Conservation (phyloP, 2,329 filamentous ascomycete genomes). For the Ceratocystis ficicola region DNA sequence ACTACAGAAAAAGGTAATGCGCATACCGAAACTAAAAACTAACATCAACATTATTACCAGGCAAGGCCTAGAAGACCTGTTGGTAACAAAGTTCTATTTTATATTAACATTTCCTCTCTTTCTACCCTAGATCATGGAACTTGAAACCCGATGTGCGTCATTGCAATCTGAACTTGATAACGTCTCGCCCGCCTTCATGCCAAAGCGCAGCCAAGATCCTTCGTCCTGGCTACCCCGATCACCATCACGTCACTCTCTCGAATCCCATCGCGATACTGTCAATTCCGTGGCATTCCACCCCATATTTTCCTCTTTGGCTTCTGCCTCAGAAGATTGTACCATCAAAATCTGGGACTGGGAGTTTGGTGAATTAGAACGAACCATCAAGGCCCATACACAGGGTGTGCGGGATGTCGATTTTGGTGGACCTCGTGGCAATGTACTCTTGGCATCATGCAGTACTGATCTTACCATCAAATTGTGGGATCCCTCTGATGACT, state of each 20-base stretch:
- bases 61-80: conserved; percentile 19
- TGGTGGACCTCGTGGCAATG: conserved; percentile 69
- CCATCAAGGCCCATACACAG: conserved; percentile 84
- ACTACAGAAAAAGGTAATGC: conserved; percentile 76
- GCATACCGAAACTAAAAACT: background rate
- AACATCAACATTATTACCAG: conserved; percentile 8
- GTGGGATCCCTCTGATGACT: conserved; percentile 85
- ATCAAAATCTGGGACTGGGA: conserved; percentile 99
- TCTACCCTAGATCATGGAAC: conserved; percentile 69
- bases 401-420: conserved; percentile 82
- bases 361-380: conserved; percentile 76
- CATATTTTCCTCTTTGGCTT: conserved; percentile 78
- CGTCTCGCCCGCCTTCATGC: conserved; percentile 63
- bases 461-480: conserved; percentile 88
- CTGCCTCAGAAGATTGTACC: conserved; percentile 80
- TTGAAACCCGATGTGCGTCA: conserved; percentile 60
- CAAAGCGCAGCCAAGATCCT: conserved; percentile 72
- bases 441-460: conserved; percentile 59
- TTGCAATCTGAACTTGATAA: conserved; percentile 77
- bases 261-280: conserved; percentile 70
- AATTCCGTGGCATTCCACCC: conserved; percentile 89
- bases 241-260: conserved; percentile 67
- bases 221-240: conserved; percentile 73
- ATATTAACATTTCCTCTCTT: background rate
- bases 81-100: background rate